Conservation (phyloP, 176 grass and related monocot genomes). For the Poa annua region DNA sequence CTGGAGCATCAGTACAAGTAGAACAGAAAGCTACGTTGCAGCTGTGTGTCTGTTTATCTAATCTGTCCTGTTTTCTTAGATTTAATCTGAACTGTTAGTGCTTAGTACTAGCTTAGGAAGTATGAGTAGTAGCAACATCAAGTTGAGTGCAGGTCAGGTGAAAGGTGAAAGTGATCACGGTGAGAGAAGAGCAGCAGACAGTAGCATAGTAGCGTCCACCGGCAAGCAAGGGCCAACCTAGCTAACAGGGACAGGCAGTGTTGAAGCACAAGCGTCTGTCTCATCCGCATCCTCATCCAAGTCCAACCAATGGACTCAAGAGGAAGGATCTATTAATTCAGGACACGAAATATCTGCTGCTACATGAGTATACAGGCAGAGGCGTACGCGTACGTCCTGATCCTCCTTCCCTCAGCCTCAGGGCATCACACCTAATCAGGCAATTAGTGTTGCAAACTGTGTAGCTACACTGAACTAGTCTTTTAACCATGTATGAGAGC, state of each 20-base stretch:
- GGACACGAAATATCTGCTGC: neutral
- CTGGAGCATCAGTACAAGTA: neutral
- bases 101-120: neutral
- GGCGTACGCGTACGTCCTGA: neutral
- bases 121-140: neutral
- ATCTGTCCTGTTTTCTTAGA: neutral
- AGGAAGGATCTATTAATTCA: neutral
- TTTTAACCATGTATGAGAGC: neutral
- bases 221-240: constrained; percentile 7
- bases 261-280: neutral
- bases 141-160: constrained; percentile 7
- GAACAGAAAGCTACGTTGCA: neutral
- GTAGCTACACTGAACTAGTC: neutral
- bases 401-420: neutral
- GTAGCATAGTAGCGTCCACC: neutral
- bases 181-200: neutral
- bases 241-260: constrained; percentile 20
- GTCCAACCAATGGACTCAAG: neutral
- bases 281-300: neutral
- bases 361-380: neutral
- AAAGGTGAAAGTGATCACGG: constrained; percentile 17
- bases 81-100: neutral
- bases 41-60: neutral
- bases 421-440: constrained; percentile 8
- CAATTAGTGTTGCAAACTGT: neutral